A percentile compares a stretch with the other conserved stretches of the same genome.
phyloP scores from a whole-genome alignment of 208 protist genomes.

The Novymonas esmeraldas region DNA sequence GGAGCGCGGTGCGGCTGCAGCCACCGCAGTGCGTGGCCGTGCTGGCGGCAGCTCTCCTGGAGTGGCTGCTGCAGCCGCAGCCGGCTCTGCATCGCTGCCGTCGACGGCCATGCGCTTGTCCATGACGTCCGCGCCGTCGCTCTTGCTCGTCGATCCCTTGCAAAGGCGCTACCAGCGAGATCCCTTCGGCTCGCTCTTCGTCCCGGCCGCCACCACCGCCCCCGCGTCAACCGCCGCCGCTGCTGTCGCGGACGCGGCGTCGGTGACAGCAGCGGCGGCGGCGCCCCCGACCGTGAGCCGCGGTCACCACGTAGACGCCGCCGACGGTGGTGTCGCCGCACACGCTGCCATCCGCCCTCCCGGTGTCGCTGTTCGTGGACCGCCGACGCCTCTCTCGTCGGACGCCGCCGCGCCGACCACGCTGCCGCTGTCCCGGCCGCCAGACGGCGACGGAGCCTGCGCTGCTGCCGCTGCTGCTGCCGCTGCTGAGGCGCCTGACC shows the following conservation, averaged over 20 bases:
- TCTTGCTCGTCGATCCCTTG: slow-evolving; percentile 20
- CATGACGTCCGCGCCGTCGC: neutral
- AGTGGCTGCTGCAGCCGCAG: neutral
- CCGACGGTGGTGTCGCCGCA: too few relatives aligned
- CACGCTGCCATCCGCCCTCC: slow-evolving; percentile 8
- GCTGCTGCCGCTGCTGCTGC: neutral
- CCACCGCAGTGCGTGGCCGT: neutral
- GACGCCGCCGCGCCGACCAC: slow-evolving; percentile 6
- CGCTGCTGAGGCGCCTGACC: too few relatives aligned
- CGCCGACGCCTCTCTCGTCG: neutral
- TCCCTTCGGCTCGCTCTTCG: neutral
- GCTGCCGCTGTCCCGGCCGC: neutral
- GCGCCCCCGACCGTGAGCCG: neutral
- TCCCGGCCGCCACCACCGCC: neutral
- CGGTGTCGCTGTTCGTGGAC: slow-evolving; percentile 17
- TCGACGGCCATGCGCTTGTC: neutral
- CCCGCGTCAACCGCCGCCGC: too few relatives aligned
- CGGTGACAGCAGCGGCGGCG: neutral
- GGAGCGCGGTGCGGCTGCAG: neutral
- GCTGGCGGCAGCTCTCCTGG: neutral
- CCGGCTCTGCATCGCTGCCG: neutral
- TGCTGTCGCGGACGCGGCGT: neutral
- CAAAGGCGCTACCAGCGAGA: slow-evolving; percentile 18
- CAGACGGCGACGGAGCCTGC: neutral
- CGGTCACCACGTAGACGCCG: neutral